Evolutionary conservation across 1,284 basidiomycete species (phyloP), one percentile per base, ranked within the genome.

Genomic region (Clitocybe nebularis): DNA sequence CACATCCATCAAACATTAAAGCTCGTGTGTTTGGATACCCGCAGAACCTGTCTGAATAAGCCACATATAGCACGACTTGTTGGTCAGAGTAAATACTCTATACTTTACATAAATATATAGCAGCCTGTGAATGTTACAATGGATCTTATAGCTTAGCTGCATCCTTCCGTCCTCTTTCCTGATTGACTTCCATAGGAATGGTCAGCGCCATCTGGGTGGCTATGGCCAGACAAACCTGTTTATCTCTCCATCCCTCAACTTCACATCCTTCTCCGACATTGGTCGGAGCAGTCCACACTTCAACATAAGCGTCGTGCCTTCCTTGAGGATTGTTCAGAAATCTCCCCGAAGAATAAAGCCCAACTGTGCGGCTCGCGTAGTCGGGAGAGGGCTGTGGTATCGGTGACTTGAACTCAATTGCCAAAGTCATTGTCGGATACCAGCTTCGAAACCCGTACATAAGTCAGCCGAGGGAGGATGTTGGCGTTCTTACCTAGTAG

Each of bases 221-320:
- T n/a, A 74, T 66, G 9, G 74, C 79, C 23, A 84, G 61, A 52
- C 81, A 84, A 11, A 77, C 63, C 53, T 83, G 79, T 33, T 72
- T 59, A 36, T 79, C 76, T 46, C 76, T 67, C 82, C 81, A 84
- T 10, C 68, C 69, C 2, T 64, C 55, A 7, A 30, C 36, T 23
- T 64, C 57, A 6, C 57, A 37, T 1, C 72, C 74, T 43, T 71
- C 69, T 3, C 72, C 75, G 25, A 79, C 63, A 42, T 73, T 65
- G 23, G 64, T 63, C 1, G 81, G 81, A 4, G 81, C 76, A 7
- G 78, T 76, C 81, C 81, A 84, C 5, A 82, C 60, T 50, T 83
- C 81, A 0, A 74, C 68, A 46, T 73, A 73, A 1, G 60, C 53
- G 41, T 83, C 77, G 49, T 84, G 79, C 38, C 79, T 63, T 6